Conservation (phyloP, 2,329 filamentous ascomycete species). For the Neofusicoccum cordaticola region DNA sequence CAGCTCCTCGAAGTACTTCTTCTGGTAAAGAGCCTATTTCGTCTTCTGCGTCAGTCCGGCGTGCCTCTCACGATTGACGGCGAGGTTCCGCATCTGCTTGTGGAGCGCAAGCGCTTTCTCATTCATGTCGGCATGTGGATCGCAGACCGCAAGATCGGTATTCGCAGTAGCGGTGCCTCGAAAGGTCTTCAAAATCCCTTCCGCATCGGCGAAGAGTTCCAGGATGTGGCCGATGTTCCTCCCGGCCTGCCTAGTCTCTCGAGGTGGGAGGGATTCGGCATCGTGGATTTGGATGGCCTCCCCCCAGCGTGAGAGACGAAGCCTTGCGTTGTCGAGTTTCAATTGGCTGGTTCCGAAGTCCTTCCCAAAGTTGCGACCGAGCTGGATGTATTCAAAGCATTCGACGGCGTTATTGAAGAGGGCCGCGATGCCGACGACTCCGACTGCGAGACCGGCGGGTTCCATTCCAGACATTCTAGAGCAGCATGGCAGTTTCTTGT, state of each 20-base stretch:
- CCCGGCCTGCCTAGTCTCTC: background rate
- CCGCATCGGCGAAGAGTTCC: background rate
- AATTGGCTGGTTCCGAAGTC: background rate
- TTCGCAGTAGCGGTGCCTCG: background rate
- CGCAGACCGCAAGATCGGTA: background rate
- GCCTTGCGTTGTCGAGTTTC: background rate
- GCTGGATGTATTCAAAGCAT: background rate
- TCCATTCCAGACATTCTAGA: background rate
- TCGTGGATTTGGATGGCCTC: background rate
- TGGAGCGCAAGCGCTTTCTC: background rate
- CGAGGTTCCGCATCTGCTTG: background rate
- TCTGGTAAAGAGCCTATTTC: slow-evolving; percentile 2
- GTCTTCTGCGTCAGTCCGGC: background rate
- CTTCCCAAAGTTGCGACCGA: background rate
- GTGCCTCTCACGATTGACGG: background rate
- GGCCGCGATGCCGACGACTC: background rate
- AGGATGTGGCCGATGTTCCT: background rate
- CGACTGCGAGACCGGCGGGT: background rate
- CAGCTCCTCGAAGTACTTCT: background rate
- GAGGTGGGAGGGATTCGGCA: background rate
- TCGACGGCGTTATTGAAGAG: slow-evolving; percentile 6
- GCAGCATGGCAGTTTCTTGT: too few relatives aligned
- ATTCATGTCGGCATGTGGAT: background rate
- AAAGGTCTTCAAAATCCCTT: background rate
- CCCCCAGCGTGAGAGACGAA: background rate